Conservation (phyloP, 73 alveolate species). For the Paraurostyla sp. region DNA sequence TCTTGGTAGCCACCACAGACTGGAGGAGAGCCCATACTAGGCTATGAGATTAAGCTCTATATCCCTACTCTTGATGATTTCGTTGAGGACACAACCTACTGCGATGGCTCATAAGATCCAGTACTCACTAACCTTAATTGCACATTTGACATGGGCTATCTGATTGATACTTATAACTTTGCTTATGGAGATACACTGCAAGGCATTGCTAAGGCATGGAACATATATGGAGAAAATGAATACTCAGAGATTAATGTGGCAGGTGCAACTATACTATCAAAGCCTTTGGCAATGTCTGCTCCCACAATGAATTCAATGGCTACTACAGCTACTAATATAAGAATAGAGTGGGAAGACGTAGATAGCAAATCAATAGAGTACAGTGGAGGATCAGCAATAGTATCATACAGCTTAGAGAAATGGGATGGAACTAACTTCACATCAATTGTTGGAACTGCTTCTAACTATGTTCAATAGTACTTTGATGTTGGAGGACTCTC, state of each 20-base stretch:
- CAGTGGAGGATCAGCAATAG: constrained; percentile 25
- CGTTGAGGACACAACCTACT: constrained; percentile 39
- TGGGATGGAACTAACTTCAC: constrained; percentile 31
- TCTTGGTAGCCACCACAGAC: constrained; percentile 41
- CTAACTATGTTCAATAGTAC: neutral
- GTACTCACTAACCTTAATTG: neutral
- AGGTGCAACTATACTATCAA: neutral
- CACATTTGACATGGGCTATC: constrained; percentile 30
- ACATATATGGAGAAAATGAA: constrained; percentile 28
- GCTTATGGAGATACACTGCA: neutral
- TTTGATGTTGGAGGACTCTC: neutral
- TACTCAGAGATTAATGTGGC: constrained; percentile 6
- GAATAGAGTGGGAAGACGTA: constrained; percentile 22
- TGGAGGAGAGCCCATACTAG: constrained; percentile 38
- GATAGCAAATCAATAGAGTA: constrained; percentile 9
- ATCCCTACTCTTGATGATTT: constrained; percentile 8
- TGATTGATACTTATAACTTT: neutral
- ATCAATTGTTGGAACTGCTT: neutral
- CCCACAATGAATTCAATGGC: constrained; percentile 10
- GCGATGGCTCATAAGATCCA: constrained; percentile 47
- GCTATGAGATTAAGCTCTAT: neutral
- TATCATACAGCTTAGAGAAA: constrained; percentile 49
- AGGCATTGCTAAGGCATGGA: constrained; percentile 42
- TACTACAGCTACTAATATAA: neutral
- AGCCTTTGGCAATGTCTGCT: neutral